phyloP scores from a whole-genome alignment of 1,139 yeast genomes.

The Candida glucosophila region DNA sequence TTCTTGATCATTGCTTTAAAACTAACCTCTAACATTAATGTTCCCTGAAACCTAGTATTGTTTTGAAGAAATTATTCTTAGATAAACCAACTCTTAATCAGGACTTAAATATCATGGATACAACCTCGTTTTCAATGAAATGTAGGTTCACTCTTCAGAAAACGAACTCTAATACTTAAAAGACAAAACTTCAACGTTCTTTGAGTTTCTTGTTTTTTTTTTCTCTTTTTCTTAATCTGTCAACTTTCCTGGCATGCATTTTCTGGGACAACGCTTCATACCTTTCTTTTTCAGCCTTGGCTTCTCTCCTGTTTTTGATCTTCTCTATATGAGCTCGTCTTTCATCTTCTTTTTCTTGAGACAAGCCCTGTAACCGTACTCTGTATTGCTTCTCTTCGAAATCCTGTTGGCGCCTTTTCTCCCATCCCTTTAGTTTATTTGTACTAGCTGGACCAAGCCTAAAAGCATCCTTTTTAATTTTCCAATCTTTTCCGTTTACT shows the following conservation, averaged over 20 bases:
- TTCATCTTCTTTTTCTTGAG: conserved; percentile 52
- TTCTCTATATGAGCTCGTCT: conserved; percentile 43
- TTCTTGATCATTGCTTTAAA: too few species aligned
- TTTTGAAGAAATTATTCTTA: too few species aligned
- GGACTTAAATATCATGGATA: too few species aligned
- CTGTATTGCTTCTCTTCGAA: conserved; percentile 37
- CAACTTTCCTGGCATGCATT: conserved; percentile 74
- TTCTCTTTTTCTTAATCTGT: conserved; percentile 70
- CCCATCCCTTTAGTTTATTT: conserved; percentile 12
- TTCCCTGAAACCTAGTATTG: too few species aligned
- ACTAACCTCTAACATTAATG: too few species aligned
- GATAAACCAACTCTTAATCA: too few species aligned
- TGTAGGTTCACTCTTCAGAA: too few species aligned
- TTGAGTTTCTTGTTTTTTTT: conserved; percentile 73
- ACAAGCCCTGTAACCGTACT: conserved; percentile 46
- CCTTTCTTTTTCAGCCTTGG: conserved; percentile 67
- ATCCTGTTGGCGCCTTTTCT: conserved; percentile 27
- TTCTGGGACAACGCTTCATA: conserved; percentile 61
- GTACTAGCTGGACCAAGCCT: conserved; percentile 30
- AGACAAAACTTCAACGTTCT: conserved; percentile 59
- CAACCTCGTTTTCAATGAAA: too few species aligned
- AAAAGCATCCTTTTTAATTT: conserved; percentile 43
- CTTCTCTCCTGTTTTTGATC: conserved; percentile 56
- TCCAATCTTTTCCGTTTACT: conserved; percentile 52
- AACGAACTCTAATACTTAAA: too few species aligned